Percentiles rank a stretch among this genome's conserved stretches.
Conservation (phyloP, 768 basidiomycete genomes). For the Solioccasus polychromus region DNA sequence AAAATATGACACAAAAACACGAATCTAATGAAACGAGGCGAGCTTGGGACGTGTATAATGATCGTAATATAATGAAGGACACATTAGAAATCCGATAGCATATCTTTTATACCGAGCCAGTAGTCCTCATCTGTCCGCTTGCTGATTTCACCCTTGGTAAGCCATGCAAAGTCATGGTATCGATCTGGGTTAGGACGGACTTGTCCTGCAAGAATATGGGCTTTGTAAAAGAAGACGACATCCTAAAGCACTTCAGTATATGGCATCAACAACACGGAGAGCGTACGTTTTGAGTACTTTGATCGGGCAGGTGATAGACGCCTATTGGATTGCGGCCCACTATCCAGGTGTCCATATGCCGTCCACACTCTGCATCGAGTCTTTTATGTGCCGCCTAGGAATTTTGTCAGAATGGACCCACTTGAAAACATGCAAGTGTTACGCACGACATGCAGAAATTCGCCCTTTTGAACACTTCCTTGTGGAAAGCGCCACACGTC, state of each 20-base stretch:
- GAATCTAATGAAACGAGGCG: no score
- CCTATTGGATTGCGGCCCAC: conserved; percentile 90
- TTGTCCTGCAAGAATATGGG: conserved; percentile 89
- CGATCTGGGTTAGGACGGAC: conserved; percentile 53
- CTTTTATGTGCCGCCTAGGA: conserved; percentile 70
- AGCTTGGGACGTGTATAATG: no score
- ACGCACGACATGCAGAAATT: conserved; percentile 76
- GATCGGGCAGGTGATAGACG: conserved; percentile 53
- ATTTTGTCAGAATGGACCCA: not conserved
- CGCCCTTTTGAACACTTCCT: conserved; percentile 56
- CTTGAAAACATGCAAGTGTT: not conserved
- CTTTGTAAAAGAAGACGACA: conserved; percentile 88
- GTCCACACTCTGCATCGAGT: conserved; percentile 69
- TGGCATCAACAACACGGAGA: not conserved
- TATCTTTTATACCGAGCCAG: conserved; percentile 76
- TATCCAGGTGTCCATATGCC: conserved; percentile 89
- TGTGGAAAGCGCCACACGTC: conserved; percentile 81
- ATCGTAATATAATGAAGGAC: conserved; percentile 1
- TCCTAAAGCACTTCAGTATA: conserved; percentile 42
- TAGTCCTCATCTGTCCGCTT: conserved; percentile 63
- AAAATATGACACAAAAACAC: not conserved
- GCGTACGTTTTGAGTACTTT: conserved; percentile 37
- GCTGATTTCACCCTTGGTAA: conserved; percentile 89
- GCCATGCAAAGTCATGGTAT: conserved; percentile 84
- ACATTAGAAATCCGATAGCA: conserved; percentile 61